phyloP scores from a whole-genome alignment of 2,329 filamentous ascomycete species.

The Hypoxylon sp. region DNA sequence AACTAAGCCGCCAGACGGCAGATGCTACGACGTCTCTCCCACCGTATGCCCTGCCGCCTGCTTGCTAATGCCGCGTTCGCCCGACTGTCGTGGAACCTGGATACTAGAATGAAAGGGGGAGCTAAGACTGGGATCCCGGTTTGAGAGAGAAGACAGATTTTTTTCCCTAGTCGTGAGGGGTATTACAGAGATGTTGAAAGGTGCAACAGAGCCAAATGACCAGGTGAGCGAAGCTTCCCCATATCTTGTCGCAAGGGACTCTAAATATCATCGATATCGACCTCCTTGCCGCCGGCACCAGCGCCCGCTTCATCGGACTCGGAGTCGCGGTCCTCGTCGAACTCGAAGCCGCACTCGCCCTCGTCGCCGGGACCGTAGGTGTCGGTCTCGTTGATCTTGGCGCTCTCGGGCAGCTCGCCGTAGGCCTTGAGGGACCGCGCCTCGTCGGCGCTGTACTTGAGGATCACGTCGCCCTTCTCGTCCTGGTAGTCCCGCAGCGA shows the following conservation, averaged over 20 bases:
- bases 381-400: constrained; percentile 99
- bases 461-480: constrained; percentile 91
- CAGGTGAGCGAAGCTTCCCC: constrained; percentile 30
- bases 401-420: constrained; percentile 95
- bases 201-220: constrained; percentile 22
- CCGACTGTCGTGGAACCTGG: constrained; percentile 65
- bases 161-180: constrained; percentile 45
- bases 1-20: constrained; percentile 24
- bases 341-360: constrained; percentile 98
- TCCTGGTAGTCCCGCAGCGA: constrained; percentile 94
- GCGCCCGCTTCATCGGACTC: constrained; percentile 67
- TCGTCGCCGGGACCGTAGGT: constrained; percentile 92
- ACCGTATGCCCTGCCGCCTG: constrained; percentile 60
- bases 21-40: constrained; percentile 73
- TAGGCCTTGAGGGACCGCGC: constrained; percentile 96
- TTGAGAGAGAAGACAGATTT: constrained; percentile 74
- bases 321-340: constrained; percentile 89
- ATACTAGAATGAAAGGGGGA: constrained; percentile 14
- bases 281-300: constrained; percentile 74
- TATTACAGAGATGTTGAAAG: constrained; percentile 23
- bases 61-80: constrained; percentile 44
- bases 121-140: constrained; percentile 34
- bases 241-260: constrained; percentile 30
- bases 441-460: constrained; percentile 97
- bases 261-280: constrained; percentile 97